Percentiles rank a stretch among this genome's conserved stretches.
Evolutionary conservation across 176 grass and related monocot species (phyloP).

Genomic region (Aegilops umbellulata): DNA sequence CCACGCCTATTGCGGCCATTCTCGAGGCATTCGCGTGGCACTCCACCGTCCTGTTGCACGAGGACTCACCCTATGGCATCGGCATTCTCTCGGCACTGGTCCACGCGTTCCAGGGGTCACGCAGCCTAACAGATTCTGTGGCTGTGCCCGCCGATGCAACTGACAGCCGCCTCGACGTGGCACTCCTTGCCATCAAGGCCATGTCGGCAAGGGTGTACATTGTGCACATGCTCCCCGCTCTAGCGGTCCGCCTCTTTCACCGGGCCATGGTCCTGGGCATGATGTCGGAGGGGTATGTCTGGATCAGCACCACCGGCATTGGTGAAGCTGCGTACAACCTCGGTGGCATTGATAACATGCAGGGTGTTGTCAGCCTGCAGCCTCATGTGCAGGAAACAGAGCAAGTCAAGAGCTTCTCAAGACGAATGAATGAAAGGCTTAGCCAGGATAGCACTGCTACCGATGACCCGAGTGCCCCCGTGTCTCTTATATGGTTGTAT

Average conservation of each 20-base stretch:
- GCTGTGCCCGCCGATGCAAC: constrained; percentile 6
- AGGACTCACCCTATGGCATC: constrained; percentile 58
- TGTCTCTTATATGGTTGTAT: constrained; percentile 42
- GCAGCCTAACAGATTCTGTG: constrained; percentile 20
- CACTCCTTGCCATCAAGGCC: constrained; percentile 36
- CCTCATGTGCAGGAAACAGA: constrained; percentile 6
- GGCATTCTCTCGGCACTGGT: constrained; percentile 50
- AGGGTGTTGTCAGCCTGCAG: constrained; percentile 54
- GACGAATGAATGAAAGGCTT: no score
- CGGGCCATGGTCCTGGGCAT: constrained; percentile 31
- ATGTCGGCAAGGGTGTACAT: constrained; percentile 59
- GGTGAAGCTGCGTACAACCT: neutral
- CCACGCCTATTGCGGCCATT: constrained; percentile 43
- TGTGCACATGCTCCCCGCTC: constrained; percentile 34
- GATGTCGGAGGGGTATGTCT: constrained; percentile 48
- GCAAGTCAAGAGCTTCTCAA: no score
- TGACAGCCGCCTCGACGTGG: constrained; percentile 16
- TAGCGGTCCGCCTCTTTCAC: constrained; percentile 35
- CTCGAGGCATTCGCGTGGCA: constrained; percentile 48
- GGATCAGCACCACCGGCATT: constrained; percentile 45
- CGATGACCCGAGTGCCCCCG: neutral
- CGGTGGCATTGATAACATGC: constrained; percentile 33
- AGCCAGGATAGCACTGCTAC: no score
- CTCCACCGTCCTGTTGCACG: constrained; percentile 33
- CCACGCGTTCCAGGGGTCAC: constrained; percentile 32